Conservation (phyloP, 805 yeast species). For the Wickerhamiella qilinensis region DNA sequence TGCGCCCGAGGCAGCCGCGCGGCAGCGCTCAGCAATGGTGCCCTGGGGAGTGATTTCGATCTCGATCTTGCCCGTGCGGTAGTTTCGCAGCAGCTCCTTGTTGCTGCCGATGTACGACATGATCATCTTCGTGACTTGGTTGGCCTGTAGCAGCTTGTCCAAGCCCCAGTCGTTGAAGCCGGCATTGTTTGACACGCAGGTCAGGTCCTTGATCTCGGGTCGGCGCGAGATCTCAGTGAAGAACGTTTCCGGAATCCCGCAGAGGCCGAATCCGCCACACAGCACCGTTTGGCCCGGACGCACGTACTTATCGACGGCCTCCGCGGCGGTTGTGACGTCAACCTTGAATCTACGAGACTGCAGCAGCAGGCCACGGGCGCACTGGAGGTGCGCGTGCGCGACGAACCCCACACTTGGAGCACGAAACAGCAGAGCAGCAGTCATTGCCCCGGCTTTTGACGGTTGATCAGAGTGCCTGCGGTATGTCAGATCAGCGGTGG, state of each 20-base stretch:
- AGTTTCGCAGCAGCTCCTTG: conserved; percentile 26
- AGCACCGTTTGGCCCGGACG: conserved; percentile 22
- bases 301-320: conserved; percentile 10
- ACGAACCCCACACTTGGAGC: no score
- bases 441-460: no score
- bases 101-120: conserved; percentile 33
- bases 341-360: background rate
- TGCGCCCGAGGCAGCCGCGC: conserved; percentile 34
- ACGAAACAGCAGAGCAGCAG: no score
- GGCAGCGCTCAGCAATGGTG: conserved; percentile 31
- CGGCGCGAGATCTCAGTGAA: conserved; percentile 24
- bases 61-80: conserved; percentile 29
- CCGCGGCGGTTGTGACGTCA: conserved; percentile 11
- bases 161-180: conserved; percentile 32
- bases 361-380: no score
- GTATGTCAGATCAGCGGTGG: no score
- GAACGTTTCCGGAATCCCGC: conserved; percentile 32
- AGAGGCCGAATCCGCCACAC: conserved; percentile 35
- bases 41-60: conserved; percentile 37
- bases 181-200: conserved; percentile 34
- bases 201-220: conserved; percentile 24
- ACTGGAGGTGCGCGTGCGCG: no score
- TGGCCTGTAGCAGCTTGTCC: conserved; percentile 25
- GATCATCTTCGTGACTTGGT: conserved; percentile 31
- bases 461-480: no score